These are phyloP conservation scores for Podila minutissima DNA, from an alignment of 192 early-diverging fungal species.

Conservation along the genomic window DNA sequence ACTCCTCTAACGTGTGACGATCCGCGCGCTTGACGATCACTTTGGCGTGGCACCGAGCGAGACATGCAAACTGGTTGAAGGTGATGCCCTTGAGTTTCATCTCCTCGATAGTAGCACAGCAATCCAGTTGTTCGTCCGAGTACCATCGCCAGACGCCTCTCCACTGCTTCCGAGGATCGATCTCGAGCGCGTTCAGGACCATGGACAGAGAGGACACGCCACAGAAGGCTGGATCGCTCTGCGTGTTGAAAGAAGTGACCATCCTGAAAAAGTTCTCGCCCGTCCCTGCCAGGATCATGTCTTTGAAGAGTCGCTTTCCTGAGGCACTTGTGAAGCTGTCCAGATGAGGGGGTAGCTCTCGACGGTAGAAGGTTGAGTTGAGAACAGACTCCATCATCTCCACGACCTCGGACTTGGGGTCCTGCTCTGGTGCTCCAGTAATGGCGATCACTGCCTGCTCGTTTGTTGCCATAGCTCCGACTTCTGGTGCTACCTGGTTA, in stretches of 20 bases:
- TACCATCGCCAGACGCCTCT: slow-evolving; percentile 86
- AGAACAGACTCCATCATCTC: slow-evolving; percentile 45
- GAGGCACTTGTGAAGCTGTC: slow-evolving; percentile 78
- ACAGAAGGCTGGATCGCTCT: slow-evolving; percentile 90
- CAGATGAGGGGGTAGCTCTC: slow-evolving; percentile 69
- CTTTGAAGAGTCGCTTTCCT: slow-evolving; percentile 81
- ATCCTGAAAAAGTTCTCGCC: slow-evolving; percentile 89
- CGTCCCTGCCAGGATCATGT: slow-evolving; percentile 74
- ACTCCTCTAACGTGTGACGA: slow-evolving; percentile 75
- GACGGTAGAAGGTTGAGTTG: slow-evolving; percentile 61
- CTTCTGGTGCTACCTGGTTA: too few relatives aligned
- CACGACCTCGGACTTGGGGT: slow-evolving; percentile 24
- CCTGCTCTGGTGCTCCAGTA: not conserved
- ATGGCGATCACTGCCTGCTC: not conserved
- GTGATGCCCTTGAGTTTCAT: slow-evolving; percentile 89
- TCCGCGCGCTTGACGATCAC: slow-evolving; percentile 79
- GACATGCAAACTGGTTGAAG: slow-evolving; percentile 89
- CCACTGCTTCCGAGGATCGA: slow-evolving; percentile 89
- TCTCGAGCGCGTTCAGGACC: slow-evolving; percentile 93
- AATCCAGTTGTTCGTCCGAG: slow-evolving; percentile 78
- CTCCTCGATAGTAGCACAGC: slow-evolving; percentile 73
- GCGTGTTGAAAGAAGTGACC: slow-evolving; percentile 87
- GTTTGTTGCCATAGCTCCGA: not conserved
- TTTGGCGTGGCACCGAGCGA: slow-evolving; percentile 89
- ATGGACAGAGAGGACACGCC: slow-evolving; percentile 92